phyloP scores from a whole-genome alignment of 768 basidiomycete genomes.

The Kwoniella sp. region DNA sequence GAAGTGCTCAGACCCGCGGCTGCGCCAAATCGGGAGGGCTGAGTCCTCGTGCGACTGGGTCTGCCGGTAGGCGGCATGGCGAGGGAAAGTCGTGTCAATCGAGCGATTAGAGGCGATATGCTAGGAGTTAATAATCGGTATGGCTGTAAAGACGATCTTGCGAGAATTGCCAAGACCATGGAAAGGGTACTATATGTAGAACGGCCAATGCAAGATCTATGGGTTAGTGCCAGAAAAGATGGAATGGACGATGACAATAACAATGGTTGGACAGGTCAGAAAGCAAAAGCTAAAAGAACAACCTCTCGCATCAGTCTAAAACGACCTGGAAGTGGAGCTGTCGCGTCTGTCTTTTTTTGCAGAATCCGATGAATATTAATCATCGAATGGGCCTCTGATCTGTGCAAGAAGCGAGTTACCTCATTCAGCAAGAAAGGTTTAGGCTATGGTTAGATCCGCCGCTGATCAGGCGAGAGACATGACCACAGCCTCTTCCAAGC shows the following conservation, averaged over 20 bases:
- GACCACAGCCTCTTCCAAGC: no score
- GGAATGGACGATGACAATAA: not conserved
- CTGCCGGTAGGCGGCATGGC: conserved; percentile 11
- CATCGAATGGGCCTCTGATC: not conserved
- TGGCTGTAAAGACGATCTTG: not conserved
- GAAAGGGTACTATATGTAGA: not conserved
- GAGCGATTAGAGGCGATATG: not conserved
- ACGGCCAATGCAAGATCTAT: no score
- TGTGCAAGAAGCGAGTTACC: not conserved
- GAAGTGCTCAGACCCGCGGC: not conserved
- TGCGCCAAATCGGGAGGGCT: not conserved
- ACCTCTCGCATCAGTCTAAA: not conserved
- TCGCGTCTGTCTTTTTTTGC: not conserved
- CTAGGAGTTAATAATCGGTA: not conserved
- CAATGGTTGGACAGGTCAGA: no score
- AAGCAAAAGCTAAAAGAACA: not conserved
- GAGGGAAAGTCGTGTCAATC: not conserved
- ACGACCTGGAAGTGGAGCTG: not conserved
- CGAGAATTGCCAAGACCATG: not conserved
- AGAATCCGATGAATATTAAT: not conserved
- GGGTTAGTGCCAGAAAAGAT: no score
- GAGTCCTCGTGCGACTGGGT: conserved; percentile 1
- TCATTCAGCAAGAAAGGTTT: not conserved
- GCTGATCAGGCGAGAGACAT: no score
- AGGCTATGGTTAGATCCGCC: no score